phyloP scores from a whole-genome alignment of 306 rosid genomes.

The Parietaria judaica region DNA sequence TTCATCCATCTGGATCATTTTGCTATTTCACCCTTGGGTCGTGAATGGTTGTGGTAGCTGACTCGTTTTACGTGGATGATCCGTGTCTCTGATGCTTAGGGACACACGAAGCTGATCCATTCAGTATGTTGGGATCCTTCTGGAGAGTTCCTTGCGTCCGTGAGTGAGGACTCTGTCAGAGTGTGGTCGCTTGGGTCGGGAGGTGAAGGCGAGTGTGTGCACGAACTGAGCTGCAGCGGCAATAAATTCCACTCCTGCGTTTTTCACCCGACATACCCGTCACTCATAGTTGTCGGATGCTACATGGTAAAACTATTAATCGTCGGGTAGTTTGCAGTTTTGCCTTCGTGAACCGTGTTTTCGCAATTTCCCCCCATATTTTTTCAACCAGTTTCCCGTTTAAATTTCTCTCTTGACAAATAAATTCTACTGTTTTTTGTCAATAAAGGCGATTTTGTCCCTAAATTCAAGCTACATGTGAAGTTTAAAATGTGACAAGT shows the following conservation, averaged over 20 bases:
- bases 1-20: too few relatives aligned
- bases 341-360: not conserved
- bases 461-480: too few relatives aligned
- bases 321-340: not conserved
- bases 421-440: too few relatives aligned
- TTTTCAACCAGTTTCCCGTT: too few relatives aligned
- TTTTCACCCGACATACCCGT: slow-evolving; percentile 80
- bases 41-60: too few relatives aligned
- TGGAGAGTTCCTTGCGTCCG: slow-evolving; percentile 86
- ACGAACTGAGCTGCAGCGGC: slow-evolving; percentile 82
- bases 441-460: too few relatives aligned
- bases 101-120: slow-evolving; percentile 58
- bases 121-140: slow-evolving; percentile 95
- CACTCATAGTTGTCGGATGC: slow-evolving; percentile 89
- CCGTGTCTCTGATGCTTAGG: slow-evolving; percentile 32
- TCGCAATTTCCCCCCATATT: too few relatives aligned
- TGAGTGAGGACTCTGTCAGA: slow-evolving; percentile 91
- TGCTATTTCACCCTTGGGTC: too few relatives aligned
- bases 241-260: slow-evolving; percentile 76
- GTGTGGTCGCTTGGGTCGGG: slow-evolving; percentile 87
- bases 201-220: slow-evolving; percentile 72
- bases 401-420: too few relatives aligned
- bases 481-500: too few relatives aligned
- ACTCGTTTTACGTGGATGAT: too few relatives aligned
- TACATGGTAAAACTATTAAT: slow-evolving; percentile 61